phyloP scores from a whole-genome alignment of 495 filamentous ascomycete species.

The Aspergillus campestris region DNA sequence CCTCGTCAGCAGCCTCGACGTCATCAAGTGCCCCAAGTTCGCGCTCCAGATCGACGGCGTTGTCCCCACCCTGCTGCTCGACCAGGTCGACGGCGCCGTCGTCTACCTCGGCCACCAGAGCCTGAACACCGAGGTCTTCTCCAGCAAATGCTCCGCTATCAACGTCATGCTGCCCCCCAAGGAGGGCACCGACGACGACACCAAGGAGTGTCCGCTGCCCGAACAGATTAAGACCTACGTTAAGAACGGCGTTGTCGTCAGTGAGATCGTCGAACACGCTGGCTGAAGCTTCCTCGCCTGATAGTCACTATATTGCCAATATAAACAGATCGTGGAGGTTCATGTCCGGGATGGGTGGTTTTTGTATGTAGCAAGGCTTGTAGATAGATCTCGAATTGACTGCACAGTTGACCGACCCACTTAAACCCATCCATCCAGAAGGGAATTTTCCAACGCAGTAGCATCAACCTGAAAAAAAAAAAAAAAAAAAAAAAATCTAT shows the following conservation, averaged over 20 bases:
- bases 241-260: conserved; percentile 65
- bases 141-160: conserved; percentile 72
- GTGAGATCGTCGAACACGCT: conserved; percentile 84
- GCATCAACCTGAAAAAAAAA: no score
- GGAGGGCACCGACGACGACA: conserved; percentile 58
- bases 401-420: no score
- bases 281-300: conserved; percentile 39
- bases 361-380: no score
- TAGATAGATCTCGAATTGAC: no score
- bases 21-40: conserved; percentile 89
- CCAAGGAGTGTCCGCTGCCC: conserved; percentile 75
- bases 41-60: conserved; percentile 78
- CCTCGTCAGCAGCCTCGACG: conserved; percentile 82
- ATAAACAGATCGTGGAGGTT: no score
- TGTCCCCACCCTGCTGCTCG: conserved; percentile 78
- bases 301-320: no score
- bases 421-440: no score
- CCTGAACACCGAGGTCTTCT: conserved; percentile 70
- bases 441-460: no score
- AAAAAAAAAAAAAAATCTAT: no score
- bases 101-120: conserved; percentile 78
- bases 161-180: conserved; percentile 73
- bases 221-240: conserved; percentile 81
- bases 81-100: conserved; percentile 85
- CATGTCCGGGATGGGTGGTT: no score